phyloP scores from a whole-genome alignment of 148 eudicot genomes.

The Spergularia bocconei region DNA sequence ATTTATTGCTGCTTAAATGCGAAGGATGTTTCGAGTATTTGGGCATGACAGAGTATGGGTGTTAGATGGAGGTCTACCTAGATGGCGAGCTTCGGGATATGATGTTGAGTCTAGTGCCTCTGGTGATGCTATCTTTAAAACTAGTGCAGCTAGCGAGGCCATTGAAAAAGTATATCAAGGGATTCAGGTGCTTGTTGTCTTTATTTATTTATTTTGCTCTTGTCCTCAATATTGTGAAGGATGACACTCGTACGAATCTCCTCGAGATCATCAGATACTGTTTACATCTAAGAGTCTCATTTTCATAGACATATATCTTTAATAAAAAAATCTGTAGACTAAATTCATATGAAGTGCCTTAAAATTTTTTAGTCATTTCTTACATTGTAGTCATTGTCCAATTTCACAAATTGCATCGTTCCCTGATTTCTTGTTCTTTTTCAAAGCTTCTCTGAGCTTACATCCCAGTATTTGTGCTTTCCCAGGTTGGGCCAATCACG shows the following conservation, averaged over 20 bases:
- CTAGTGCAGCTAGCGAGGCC: slow-evolving; percentile 92
- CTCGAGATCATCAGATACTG: background rate
- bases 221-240: background rate
- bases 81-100: slow-evolving; percentile 83
- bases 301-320: background rate
- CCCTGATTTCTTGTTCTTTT: background rate
- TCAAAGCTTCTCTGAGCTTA: background rate
- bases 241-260: background rate
- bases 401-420: background rate
- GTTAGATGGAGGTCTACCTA: slow-evolving; percentile 94
- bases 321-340: background rate
- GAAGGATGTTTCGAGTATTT: slow-evolving; percentile 97
- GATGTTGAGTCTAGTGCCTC: slow-evolving; percentile 98
- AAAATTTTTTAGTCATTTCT: background rate
- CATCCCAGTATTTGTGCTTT: slow-evolving; percentile 20
- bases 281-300: background rate
- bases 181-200: slow-evolving; percentile 38
- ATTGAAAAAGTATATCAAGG: slow-evolving; percentile 84
- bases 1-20: slow-evolving; percentile 17
- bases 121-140: slow-evolving; percentile 77
- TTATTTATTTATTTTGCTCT: background rate
- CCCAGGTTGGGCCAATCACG: slow-evolving; percentile 76
- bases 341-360: background rate
- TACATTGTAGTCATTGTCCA: background rate
- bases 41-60: slow-evolving; percentile 99